Conservation (phyloP, 495 filamentous ascomycete species). For the Bacidia gigantensis region DNA sequence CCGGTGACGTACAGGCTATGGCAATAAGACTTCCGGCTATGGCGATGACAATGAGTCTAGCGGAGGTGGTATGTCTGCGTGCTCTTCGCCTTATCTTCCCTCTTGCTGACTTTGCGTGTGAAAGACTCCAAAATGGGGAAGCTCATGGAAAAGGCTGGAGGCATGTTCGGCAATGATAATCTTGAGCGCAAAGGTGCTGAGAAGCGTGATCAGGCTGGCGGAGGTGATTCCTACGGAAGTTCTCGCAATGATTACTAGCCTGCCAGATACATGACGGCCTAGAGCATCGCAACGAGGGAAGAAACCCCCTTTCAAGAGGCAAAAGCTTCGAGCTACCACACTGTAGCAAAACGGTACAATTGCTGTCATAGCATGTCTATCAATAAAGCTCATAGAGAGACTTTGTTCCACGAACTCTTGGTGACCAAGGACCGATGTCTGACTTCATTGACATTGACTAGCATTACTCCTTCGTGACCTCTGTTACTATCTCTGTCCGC, state of each 20-base stretch:
- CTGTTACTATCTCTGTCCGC: no score
- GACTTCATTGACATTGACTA: no score
- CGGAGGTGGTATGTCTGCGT: background rate
- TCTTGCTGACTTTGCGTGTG: slow-evolving; percentile 3
- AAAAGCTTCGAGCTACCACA: no score
- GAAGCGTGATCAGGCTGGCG: slow-evolving; percentile 24
- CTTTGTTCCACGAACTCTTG: no score
- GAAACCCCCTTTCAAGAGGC: background rate
- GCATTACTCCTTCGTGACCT: no score
- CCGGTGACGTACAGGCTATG: background rate
- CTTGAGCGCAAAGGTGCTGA: slow-evolving; percentile 23
- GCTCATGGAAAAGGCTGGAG: slow-evolving; percentile 32
- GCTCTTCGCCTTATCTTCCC: background rate
- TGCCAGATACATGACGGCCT: background rate
- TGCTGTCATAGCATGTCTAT: no score
- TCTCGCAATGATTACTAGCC: slow-evolving; percentile 5
- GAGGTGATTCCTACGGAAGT: slow-evolving; percentile 15
- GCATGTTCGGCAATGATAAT: slow-evolving; percentile 24
- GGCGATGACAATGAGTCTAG: slow-evolving; percentile 3
- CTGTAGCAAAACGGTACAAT: no score
- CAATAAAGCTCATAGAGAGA: no score
- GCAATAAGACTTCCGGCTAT: slow-evolving; percentile 4
- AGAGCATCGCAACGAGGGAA: background rate
- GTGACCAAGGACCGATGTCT: no score
- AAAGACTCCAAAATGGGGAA: slow-evolving; percentile 29